Evolutionary conservation across 257 asterid genomes (phyloP).

Genomic region (Solanum okadae): DNA sequence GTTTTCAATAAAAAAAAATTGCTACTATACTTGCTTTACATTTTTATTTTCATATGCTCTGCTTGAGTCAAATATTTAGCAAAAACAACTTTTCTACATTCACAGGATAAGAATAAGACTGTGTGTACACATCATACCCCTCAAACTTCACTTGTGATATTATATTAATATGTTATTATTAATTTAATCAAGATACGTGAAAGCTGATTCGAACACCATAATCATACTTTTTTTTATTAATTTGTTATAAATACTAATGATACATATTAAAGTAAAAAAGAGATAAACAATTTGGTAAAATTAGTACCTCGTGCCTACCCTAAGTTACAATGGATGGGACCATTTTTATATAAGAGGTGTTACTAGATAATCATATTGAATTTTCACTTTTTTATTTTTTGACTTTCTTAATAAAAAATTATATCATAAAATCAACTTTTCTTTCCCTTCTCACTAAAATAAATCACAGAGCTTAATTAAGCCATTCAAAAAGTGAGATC

Average conservation of each 20-base stretch:
- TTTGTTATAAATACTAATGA: background rate
- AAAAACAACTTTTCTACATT: too few relatives aligned
- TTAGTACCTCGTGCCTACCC: background rate
- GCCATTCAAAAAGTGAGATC: background rate
- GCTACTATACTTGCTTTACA: background rate
- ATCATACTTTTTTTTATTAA: too few relatives aligned
- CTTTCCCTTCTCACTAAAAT: background rate
- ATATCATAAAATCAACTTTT: background rate
- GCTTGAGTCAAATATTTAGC: background rate
- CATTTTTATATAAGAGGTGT: background rate
- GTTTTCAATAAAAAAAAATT: background rate
- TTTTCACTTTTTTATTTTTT: background rate
- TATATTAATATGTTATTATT: too few relatives aligned
- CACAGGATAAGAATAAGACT: too few relatives aligned
- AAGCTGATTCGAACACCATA: background rate
- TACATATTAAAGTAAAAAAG: too few relatives aligned
- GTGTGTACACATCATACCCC: too few relatives aligned
- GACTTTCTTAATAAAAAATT: background rate
- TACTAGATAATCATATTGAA: too few relatives aligned
- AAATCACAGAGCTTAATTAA: too few relatives aligned
- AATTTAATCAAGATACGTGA: too few relatives aligned
- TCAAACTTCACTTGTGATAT: background rate
- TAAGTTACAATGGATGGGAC: background rate
- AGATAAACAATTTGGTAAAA: background rate
- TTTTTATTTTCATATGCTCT: background rate